Evolutionary conservation across 495 filamentous ascomycete species (phyloP), one percentile per base, ranked within the genome.

Genomic region (Trichoderma asperelloides): DNA sequence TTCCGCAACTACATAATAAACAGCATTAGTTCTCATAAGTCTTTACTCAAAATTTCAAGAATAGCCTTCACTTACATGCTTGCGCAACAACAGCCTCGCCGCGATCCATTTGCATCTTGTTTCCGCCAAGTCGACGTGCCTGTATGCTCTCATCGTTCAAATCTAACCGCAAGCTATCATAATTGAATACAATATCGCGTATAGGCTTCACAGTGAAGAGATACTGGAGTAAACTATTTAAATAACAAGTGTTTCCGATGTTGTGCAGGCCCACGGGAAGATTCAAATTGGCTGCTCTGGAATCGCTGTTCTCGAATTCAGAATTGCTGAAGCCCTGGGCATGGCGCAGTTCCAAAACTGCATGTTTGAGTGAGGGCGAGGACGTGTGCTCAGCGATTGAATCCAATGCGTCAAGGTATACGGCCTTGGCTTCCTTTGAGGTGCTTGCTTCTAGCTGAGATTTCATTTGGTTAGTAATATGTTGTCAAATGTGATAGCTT

Each of bases 161-260:
- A 27, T 87, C 85, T 75, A 91, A 86, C 68, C 79, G 74, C 66
- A 86, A 84, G 40, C 84, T 76, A 41, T 96, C 86, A 68, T 89
- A 88, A 41, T 89, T 78, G 63, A 96, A 77, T 5, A 96, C 87
- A 73, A 98, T 84, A 18, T 96, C 84, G 37, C 94, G 86, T 45
- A 96, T 83, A 8, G 92, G 88, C 65, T 86, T 88, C 49, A 99
- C 84, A 0, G 93, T 92, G 73, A 95, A 97, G 73, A 96, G 93
- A 71, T 96, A 98, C 71, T 99, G 95, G 15, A 99, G 78, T 39
- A 99, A 83, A 74, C 95, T 98, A 78, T 98, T 98, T 47, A 99
- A 84, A 71, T 99, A 99, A 76, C 95, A 99, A 1, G 95, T 99
- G 70, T 97, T 97, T 51, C 94, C 92, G 69, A 97, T 94, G 69